These are phyloP conservation scores for Conticribra guillardii DNA, from an alignment of 108 stramenopile genomes.

Conservation along the genomic window DNA sequence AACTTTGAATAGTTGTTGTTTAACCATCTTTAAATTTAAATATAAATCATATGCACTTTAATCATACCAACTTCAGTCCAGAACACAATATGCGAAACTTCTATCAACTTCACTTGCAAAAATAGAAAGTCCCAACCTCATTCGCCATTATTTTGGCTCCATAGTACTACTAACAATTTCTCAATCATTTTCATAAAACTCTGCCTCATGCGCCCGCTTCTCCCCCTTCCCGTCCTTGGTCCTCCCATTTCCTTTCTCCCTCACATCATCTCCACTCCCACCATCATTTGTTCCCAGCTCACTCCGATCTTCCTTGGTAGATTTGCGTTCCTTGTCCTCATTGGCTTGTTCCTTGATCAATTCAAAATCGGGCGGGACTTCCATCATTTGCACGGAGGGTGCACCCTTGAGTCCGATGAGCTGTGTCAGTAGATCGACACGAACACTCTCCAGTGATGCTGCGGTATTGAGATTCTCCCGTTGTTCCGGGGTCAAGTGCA, in stretches of 20 bases:
- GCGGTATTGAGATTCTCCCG: constrained; percentile 88
- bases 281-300: constrained; percentile 52
- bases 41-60: no score
- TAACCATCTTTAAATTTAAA: no score
- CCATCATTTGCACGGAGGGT: constrained; percentile 92
- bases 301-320: constrained; percentile 20
- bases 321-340: constrained; percentile 35
- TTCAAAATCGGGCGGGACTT: constrained; percentile 87
- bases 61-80: no score
- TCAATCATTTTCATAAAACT: constrained; percentile 24
- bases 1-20: no score
- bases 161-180: no score
- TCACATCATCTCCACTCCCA: constrained; percentile 42
- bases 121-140: no score
- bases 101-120: no score
- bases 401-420: constrained; percentile 86
- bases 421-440: constrained; percentile 82
- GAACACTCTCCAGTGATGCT: constrained; percentile 62
- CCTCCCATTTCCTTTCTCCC: constrained; percentile 20
- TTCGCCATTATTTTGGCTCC: no score
- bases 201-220: constrained; percentile 47
- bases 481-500: constrained; percentile 91
- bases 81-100: no score
- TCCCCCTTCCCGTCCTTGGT: constrained; percentile 54
- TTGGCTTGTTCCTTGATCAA: constrained; percentile 49